These are phyloP conservation scores for Ogataea degrootiae DNA, from an alignment of 805 yeast genomes.

Conservation along the genomic window DNA sequence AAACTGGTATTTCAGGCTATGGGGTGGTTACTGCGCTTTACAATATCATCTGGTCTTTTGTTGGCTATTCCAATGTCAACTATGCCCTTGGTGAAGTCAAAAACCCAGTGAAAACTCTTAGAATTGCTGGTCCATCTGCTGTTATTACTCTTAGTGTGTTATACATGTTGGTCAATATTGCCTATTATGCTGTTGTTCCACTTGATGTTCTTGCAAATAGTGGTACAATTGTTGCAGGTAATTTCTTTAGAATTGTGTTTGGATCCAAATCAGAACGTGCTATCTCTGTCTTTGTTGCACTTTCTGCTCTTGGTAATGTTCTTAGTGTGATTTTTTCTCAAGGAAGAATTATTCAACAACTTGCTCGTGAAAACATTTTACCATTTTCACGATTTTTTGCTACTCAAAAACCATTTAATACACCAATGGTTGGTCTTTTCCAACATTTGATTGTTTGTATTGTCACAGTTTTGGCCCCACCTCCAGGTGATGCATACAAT, in stretches of 20 bases:
- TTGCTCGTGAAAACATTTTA: constrained; percentile 74
- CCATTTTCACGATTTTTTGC: constrained; percentile 74
- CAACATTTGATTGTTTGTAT: constrained; percentile 77
- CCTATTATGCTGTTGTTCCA: constrained; percentile 80
- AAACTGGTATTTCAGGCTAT: constrained; percentile 32
- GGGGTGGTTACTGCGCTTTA: constrained; percentile 73
- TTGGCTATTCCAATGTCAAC: constrained; percentile 80
- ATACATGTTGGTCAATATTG: constrained; percentile 73
- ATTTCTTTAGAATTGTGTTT: constrained; percentile 69
- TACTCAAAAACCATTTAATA: constrained; percentile 61
- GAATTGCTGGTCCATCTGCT: constrained; percentile 71
- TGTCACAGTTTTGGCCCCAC: constrained; percentile 70
- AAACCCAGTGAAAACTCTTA: constrained; percentile 66
- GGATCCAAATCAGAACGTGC: constrained; percentile 61
- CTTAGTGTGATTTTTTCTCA: constrained; percentile 77
- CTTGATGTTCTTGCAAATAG: constrained; percentile 52
- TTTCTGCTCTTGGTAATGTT: constrained; percentile 78
- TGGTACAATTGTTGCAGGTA: constrained; percentile 70
- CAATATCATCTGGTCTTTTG: constrained; percentile 80
- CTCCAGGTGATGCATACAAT: constrained; percentile 84
- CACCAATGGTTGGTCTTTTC: constrained; percentile 68
- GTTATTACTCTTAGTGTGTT: constrained; percentile 54
- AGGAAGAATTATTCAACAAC: constrained; percentile 73
- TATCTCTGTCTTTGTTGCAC: constrained; percentile 72
- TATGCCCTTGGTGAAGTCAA: constrained; percentile 78